Base-by-base conservation (phyloP, 169 alveolate genomes). In the Eimeria mitis region DNA sequence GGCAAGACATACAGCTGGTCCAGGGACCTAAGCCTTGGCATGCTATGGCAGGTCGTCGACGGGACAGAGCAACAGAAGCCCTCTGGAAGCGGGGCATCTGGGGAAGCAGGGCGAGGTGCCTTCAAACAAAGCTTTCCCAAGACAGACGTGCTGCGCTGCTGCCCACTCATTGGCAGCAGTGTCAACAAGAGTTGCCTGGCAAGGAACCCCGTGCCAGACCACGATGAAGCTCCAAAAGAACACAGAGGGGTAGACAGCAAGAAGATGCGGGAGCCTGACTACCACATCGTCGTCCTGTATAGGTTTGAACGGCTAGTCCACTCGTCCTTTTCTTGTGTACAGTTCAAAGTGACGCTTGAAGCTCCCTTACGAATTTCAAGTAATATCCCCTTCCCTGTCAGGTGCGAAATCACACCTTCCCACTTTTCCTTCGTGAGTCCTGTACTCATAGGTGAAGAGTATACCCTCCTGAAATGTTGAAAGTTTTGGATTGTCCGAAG, bases 351-450 rank as follows among this genome's bases (percentile, higher is more conserved):
- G 61, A 75, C 75, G 1, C 44, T 92, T 63, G 92, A 81, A 68
- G 92, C 96, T n/a, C 96, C 96, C 4, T 59, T 92, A 70, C 78
- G 87, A 61, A n/a, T 92, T 44, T 49, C 96, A 23, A 52, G 83
- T 8, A 92, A 87, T 49, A 70, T 92, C 40, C 96, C 96, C 7
- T 92, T 92, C 49, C 88, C 87, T 28, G 78, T 92, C 92, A 79
- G 65, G 95, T 90, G 37, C 4, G 87, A 44, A 25, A 6, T 40
- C 47, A 34, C 52, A 31, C 25, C n/a, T 4, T 16, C 52, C 31
- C 40, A 65, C 25, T n/a, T 70, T 0, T 37, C 49, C 79, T 70
- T 70, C 52, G 79, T 9, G 49, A 14, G 14, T 14, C 13, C n/a
- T 70, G 28, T 37, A 70, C 79, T 70, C 49, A 13, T 34, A 70